phyloP scores from a whole-genome alignment of 78 protist genomes.

The Dictyostelium firmibasis region DNA sequence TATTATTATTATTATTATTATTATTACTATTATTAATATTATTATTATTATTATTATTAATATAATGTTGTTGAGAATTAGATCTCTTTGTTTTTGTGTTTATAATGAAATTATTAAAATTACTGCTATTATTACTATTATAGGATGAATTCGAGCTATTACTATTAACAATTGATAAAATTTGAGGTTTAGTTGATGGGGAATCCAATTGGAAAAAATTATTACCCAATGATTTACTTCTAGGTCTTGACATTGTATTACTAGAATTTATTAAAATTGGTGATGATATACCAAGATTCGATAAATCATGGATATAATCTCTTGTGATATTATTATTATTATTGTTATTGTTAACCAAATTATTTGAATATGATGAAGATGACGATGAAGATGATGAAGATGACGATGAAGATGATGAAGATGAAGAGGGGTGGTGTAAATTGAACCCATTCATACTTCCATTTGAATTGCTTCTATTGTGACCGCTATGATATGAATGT shows the following conservation, averaged over 20 bases:
- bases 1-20: too few relatives aligned
- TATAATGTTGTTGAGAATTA: background rate
- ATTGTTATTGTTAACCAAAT: background rate
- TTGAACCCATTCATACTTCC: background rate
- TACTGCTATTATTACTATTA: background rate
- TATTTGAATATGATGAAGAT: background rate
- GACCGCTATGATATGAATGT: background rate
- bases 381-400: background rate
- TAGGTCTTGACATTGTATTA: constrained; percentile 5
- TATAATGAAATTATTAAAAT: background rate
- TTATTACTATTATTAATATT: too few relatives aligned
- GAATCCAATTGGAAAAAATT: background rate
- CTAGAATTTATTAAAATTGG: background rate
- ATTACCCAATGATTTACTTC: constrained; percentile 46
- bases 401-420: background rate
- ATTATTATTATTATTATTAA: background rate
- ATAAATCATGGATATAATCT: constrained; percentile 18
- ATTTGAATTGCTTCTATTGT: background rate
- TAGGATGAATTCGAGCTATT: too few relatives aligned
- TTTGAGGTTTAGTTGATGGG: background rate
- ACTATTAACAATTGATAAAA: background rate
- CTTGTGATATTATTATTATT: background rate
- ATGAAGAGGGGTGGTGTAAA: background rate
- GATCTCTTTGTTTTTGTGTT: background rate
- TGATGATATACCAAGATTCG: constrained; percentile 24